A percentile compares a stretch with the other conserved stretches of the same genome.
Conservation (phyloP, 345 rosid species). For the Dovyalis caffra region DNA sequence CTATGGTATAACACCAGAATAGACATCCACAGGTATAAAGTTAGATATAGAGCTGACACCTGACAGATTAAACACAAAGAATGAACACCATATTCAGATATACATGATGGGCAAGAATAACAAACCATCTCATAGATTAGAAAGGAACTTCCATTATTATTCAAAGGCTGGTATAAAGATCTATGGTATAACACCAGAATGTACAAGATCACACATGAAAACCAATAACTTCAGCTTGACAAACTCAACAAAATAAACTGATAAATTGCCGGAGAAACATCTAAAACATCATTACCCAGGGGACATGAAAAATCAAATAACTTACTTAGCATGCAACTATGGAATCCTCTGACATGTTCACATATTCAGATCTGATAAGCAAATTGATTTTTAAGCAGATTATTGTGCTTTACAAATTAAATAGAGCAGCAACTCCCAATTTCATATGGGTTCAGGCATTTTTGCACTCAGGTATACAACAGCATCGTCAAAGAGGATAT, state of each 20-base stretch:
- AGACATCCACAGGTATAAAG: constrained; percentile 2
- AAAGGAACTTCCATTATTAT: not conserved
- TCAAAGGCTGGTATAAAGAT: not conserved
- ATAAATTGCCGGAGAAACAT: not conserved
- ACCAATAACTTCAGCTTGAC: not conserved
- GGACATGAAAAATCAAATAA: not conserved
- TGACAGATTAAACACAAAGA: not conserved
- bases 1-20: constrained; percentile 15
- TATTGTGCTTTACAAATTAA: not conserved
- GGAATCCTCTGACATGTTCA: not conserved
- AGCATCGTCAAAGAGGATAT: not conserved
- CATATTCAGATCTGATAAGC: not conserved
- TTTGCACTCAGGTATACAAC: not conserved
- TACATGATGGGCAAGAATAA: not conserved
- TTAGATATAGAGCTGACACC: constrained; percentile 2
- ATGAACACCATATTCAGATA: not conserved
- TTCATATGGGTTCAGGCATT: not conserved
- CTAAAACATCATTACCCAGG: not conserved
- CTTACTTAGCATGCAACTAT: not conserved
- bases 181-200: not conserved
- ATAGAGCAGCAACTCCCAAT: not conserved
- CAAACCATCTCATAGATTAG: not conserved
- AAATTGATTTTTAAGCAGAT: not conserved
- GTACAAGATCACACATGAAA: not conserved
- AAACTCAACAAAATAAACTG: not conserved